Evolutionary conservation across 192 early-diverging fungal species (phyloP).

Genomic region (Linnemannia hyalina): DNA sequence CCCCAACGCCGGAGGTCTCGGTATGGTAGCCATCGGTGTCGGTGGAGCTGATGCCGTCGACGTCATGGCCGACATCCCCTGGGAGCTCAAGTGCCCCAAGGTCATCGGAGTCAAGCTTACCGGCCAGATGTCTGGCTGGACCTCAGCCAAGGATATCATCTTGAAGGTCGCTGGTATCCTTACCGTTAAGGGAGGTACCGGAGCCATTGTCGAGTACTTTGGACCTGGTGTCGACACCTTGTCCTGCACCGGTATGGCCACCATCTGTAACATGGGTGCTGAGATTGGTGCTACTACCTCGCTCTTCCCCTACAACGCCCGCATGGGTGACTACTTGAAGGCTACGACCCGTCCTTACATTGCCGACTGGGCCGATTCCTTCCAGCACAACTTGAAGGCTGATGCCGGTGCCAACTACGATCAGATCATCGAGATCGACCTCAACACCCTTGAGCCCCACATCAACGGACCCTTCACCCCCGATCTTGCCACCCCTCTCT

Average conservation of each 20-base stretch:
- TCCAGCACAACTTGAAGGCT: conserved; percentile 90
- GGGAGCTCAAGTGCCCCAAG: conserved; percentile 99
- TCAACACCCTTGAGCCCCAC: conserved; percentile 94
- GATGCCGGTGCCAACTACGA: conserved; percentile 93
- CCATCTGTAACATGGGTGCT: conserved; percentile 99
- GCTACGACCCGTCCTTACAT: conserved; percentile 87
- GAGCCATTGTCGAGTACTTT: conserved; percentile 98
- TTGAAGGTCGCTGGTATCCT: conserved; percentile 94
- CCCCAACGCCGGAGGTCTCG: conserved; percentile 97
- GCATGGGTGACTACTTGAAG: conserved; percentile 92
- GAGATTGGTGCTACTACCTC: conserved; percentile 99
- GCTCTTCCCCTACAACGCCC: conserved; percentile 93
- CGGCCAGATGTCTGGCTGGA: conserved; percentile 91
- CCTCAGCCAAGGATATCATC: conserved; percentile 97
- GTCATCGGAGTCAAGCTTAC: conserved; percentile 93
- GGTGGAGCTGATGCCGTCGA: conserved; percentile 99
- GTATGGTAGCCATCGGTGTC: conserved; percentile 96
- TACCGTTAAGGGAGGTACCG: conserved; percentile 97
- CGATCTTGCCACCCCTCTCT: conserved; percentile 93
- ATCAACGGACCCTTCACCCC: conserved; percentile 97
- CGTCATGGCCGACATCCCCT: conserved; percentile 98
- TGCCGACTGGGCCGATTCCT: conserved; percentile 83
- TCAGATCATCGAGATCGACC: conserved; percentile 94
- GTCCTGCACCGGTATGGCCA: conserved; percentile 98
- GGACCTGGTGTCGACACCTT: conserved; percentile 94